These are phyloP conservation scores for Geotrichum macrosporum DNA, from an alignment of 1,139 yeast genomes.

Conservation along the genomic window DNA sequence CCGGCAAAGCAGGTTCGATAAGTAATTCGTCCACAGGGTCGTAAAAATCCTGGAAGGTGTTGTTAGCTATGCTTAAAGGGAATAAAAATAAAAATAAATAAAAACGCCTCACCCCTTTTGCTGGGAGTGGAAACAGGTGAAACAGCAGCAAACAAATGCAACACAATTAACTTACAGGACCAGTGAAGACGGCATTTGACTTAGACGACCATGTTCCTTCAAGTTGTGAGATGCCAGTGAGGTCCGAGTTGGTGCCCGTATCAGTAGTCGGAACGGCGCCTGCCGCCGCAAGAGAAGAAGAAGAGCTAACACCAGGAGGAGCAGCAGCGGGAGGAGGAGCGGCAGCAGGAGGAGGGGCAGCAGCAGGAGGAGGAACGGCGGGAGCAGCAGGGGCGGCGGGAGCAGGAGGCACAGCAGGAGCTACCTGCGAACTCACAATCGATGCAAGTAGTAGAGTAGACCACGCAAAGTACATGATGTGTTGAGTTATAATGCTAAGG, in stretches of 20 bases:
- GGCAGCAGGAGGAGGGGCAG: too few species aligned
- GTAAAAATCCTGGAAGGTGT: constrained; percentile 56
- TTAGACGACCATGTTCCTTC: constrained; percentile 95
- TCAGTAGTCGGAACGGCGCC: constrained; percentile 5
- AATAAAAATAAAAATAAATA: not conserved
- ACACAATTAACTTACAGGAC: constrained; percentile 48
- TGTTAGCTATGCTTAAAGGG: not conserved
- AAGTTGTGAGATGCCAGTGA: constrained; percentile 22
- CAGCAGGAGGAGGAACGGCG: too few species aligned
- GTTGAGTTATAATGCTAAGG: too few species aligned
- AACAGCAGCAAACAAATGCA: not conserved
- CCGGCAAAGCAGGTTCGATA: constrained; percentile 93
- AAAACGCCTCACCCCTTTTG: not conserved
- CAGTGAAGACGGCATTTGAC: constrained; percentile 90
- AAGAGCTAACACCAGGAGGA: too few species aligned
- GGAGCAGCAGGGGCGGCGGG: too few species aligned
- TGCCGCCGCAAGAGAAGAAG: too few species aligned
- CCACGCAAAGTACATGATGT: too few species aligned
- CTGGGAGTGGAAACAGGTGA: too few species aligned
- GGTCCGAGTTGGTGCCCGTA: constrained; percentile 5
- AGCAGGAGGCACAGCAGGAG: too few species aligned
- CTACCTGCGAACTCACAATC: too few species aligned
- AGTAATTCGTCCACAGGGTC: constrained; percentile 93
- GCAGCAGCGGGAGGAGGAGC: too few species aligned
- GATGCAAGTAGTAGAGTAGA: too few species aligned